Conservation (phyloP, 495 filamentous ascomycete species). For the Parathielavia appendiculata region DNA sequence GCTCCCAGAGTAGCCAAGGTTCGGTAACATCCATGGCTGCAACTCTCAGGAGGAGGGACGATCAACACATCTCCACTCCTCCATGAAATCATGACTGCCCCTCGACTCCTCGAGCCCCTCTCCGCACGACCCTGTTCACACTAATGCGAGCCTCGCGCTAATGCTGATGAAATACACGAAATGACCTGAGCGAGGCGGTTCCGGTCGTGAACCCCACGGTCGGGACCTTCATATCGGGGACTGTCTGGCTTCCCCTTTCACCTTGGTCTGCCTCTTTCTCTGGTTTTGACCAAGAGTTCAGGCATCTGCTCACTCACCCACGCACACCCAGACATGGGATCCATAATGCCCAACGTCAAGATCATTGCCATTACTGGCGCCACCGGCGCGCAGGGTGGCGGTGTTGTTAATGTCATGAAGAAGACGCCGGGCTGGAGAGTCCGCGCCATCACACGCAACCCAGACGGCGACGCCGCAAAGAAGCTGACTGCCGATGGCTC, state of each 20-base stretch:
- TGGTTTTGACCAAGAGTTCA: not conserved
- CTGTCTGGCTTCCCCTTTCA: not conserved
- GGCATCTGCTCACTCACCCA: not conserved
- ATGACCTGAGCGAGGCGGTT: not conserved
- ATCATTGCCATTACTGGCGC: slow-evolving; percentile 21
- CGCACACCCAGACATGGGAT: not conserved
- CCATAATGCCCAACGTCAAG: slow-evolving; percentile 6
- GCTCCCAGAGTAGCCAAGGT: no score
- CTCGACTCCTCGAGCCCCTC: no score
- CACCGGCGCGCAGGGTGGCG: slow-evolving; percentile 22
- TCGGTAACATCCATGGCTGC: no score
- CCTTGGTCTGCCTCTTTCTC: not conserved
- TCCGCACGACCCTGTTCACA: not conserved
- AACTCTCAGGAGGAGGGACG: no score
- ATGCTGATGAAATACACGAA: not conserved
- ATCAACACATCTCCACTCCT: no score
- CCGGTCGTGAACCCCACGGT: not conserved
- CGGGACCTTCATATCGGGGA: not conserved
- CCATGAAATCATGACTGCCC: no score
- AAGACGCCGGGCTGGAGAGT: slow-evolving; percentile 17
- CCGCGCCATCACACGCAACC: slow-evolving; percentile 23
- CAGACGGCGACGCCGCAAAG: slow-evolving; percentile 15
- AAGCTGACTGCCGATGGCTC: slow-evolving; percentile 15
- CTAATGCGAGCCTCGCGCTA: no score
- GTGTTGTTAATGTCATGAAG: slow-evolving; percentile 20